Percentiles rank a stretch among this genome's conserved stretches.
These are phyloP conservation scores for Phytophthora foliorum DNA, from an alignment of 352 stramenopile genomes.

Conservation along the genomic window DNA sequence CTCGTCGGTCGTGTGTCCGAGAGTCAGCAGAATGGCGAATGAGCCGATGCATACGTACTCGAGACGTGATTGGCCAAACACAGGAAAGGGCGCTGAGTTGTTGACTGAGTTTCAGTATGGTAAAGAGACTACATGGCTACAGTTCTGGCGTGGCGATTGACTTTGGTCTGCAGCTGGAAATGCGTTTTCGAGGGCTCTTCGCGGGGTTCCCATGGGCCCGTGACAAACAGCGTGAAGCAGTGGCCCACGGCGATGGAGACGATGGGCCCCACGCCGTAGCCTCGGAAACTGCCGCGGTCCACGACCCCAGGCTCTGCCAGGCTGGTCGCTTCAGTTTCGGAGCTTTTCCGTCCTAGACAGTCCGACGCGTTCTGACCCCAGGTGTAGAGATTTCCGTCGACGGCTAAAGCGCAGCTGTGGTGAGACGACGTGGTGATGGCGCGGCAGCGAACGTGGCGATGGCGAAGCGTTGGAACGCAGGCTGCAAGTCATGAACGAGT, in stretches of 20 bases:
- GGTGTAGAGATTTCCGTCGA: conserved; percentile 73
- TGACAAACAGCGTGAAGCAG: conserved; percentile 70
- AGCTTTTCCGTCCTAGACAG: conserved; percentile 59
- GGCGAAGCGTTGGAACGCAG: conserved; percentile 60
- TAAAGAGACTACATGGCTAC: conserved; percentile 7
- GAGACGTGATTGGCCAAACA: conserved; percentile 14
- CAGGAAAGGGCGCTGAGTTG: not conserved
- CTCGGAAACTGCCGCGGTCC: conserved; percentile 32
- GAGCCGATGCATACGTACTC: conserved; percentile 12
- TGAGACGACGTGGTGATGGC: conserved; percentile 63
- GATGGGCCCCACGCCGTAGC: conserved; percentile 58
- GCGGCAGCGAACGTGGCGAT: conserved; percentile 59
- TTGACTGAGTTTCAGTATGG: conserved; percentile 17
- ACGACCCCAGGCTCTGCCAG: conserved; percentile 65
- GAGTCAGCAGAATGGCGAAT: conserved; percentile 19
- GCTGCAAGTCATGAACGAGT: conserved; percentile 39
- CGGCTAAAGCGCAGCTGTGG: conserved; percentile 63
- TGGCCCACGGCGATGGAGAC: conserved; percentile 64
- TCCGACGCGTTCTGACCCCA: conserved; percentile 71
- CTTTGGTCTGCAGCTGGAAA: conserved; percentile 54
- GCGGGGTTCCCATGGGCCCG: conserved; percentile 51
- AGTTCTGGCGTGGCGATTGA: conserved; percentile 54
- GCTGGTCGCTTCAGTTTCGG: conserved; percentile 34
- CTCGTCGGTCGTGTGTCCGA: conserved; percentile 10
- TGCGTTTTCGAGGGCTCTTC: conserved; percentile 43